phyloP scores from a whole-genome alignment of 179 eudicot genomes.

The Beta corolliflora region DNA sequence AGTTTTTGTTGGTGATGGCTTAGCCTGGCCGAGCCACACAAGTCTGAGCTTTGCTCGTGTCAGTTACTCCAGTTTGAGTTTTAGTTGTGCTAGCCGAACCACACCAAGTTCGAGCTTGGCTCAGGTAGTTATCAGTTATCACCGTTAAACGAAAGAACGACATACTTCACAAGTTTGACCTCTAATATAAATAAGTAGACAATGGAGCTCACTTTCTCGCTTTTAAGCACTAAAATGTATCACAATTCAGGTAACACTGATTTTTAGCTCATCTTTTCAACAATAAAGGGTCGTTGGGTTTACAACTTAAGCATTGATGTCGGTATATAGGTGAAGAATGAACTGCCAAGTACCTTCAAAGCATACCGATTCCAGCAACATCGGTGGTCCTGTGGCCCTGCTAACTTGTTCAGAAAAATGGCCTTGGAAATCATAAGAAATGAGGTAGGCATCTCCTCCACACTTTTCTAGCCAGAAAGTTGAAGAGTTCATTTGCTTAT shows the following conservation, averaged over 20 bases:
- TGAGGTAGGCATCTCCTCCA: constrained; percentile 37
- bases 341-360: constrained; percentile 71
- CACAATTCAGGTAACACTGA: neutral
- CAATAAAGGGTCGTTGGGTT: neutral
- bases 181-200: neutral
- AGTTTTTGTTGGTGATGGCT: too few species aligned
- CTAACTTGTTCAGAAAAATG: constrained; percentile 69
- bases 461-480: neutral
- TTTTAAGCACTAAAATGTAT: neutral
- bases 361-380: constrained; percentile 74
- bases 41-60: too few species aligned
- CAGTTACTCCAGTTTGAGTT: too few species aligned
- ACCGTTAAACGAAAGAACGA: too few species aligned
- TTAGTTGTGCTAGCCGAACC: too few species aligned
- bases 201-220: neutral
- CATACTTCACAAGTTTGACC: too few species aligned
- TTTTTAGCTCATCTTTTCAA: neutral
- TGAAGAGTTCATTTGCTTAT: neutral
- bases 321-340: constrained; percentile 54
- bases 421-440: constrained; percentile 49
- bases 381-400: constrained; percentile 81
- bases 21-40: too few species aligned
- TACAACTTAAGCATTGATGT: neutral
- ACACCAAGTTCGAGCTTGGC: too few species aligned
- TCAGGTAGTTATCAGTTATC: too few species aligned